phyloP scores from a whole-genome alignment of 163 green algal genomes.

The Scenedesmus sp. region DNA sequence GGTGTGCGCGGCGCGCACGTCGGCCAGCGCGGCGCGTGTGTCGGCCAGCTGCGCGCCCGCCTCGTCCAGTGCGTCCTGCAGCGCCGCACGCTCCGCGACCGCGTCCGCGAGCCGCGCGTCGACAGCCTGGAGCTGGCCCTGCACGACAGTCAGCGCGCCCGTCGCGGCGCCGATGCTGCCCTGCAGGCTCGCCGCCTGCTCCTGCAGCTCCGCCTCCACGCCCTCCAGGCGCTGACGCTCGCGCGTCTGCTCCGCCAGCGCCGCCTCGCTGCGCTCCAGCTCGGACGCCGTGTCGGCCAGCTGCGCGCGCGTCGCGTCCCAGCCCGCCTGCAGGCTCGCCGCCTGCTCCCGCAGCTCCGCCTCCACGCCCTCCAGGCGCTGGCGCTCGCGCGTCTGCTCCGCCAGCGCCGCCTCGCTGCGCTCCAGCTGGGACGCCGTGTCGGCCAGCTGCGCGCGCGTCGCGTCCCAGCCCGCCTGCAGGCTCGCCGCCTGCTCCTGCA shows the following conservation, averaged over 20 bases:
- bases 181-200: slow-evolving; percentile 25
- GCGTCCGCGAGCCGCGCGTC: no score
- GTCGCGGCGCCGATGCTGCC: slow-evolving; percentile 1
- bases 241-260: not conserved
- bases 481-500: slow-evolving; percentile 21
- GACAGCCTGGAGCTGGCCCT: no score
- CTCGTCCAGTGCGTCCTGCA: slow-evolving; percentile 9
- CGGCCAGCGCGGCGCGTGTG: not conserved
- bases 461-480: no score
- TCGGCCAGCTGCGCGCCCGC: not conserved
- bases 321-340: not conserved
- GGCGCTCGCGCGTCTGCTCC: not conserved
- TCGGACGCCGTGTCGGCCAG: not conserved
- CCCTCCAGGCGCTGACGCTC: slow-evolving; percentile 27
- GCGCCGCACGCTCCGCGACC: slow-evolving; percentile 4
- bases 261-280: not conserved
- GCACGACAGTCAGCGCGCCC: not conserved
- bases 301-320: not conserved
- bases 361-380: not conserved
- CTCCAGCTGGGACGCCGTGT: not conserved
- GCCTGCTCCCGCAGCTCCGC: not conserved
- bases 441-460: no score
- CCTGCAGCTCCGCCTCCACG: not conserved
- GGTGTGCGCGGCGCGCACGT: not conserved
- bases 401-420: not conserved